These are phyloP conservation scores for Venturia pyrina DNA, from an alignment of 2,329 filamentous ascomycete genomes.

Conservation along the genomic window DNA sequence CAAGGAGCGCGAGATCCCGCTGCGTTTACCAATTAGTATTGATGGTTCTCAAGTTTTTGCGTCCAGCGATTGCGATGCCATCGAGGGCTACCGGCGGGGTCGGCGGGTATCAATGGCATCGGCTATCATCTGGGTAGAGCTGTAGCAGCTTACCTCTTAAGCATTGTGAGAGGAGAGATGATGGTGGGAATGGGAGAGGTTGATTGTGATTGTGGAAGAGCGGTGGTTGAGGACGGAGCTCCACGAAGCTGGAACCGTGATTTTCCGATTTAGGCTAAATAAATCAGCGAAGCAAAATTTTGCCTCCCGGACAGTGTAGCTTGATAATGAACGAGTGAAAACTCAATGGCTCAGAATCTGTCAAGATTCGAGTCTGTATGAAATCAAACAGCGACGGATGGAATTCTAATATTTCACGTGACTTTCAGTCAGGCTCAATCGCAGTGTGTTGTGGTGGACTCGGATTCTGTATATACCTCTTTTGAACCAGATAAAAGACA, in stretches of 20 bases:
- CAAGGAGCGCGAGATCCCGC: constrained; percentile 57
- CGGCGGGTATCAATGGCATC: constrained; percentile 24
- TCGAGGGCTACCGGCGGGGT: constrained; percentile 17
- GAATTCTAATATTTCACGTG: too few species aligned
- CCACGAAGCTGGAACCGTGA: background rate
- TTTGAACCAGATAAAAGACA: too few species aligned
- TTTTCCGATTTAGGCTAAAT: background rate
- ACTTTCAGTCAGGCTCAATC: too few species aligned
- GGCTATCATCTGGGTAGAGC: constrained; percentile 8
- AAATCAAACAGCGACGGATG: too few species aligned
- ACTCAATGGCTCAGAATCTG: too few species aligned
- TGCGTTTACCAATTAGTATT: constrained; percentile 31
- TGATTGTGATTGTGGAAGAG: background rate
- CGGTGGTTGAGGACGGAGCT: background rate
- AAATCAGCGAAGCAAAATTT: background rate
- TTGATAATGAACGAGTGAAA: too few species aligned
- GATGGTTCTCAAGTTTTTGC: constrained; percentile 8
- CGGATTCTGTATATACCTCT: too few species aligned
- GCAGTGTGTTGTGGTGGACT: too few species aligned
- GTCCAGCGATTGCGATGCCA: background rate
- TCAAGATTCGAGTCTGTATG: too few species aligned
- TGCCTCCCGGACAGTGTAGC: background rate
- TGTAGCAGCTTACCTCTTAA: constrained; percentile 45
- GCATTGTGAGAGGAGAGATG: constrained; percentile 38
- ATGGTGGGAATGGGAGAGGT: constrained; percentile 9